These are phyloP conservation scores for Bombardia bombarda DNA, from an alignment of 495 filamentous ascomycete genomes.

Conservation along the genomic window DNA sequence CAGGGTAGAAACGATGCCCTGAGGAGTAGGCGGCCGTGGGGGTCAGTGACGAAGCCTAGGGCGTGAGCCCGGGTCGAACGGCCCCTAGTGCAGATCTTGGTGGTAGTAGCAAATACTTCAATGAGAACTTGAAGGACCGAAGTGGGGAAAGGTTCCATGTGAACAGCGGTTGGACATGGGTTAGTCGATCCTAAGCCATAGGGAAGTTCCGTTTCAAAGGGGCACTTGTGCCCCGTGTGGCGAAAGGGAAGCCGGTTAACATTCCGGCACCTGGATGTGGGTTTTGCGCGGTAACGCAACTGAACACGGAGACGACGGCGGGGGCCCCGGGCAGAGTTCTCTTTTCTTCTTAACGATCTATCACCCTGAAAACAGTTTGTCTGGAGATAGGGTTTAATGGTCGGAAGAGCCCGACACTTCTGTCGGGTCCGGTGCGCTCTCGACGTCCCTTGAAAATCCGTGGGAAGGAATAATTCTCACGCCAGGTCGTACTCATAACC, in stretches of 20 bases:
- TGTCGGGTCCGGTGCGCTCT: conserved; percentile 56
- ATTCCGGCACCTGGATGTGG: conserved; percentile 61
- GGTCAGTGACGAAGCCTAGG: conserved; percentile 49
- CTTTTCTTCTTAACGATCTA: conserved; percentile 59
- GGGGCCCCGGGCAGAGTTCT: conserved; percentile 58
- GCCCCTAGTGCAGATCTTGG: conserved; percentile 66
- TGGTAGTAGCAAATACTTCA: conserved; percentile 71
- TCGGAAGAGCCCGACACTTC: conserved; percentile 56
- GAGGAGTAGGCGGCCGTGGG: conserved; percentile 23
- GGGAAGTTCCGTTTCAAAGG: conserved; percentile 57
- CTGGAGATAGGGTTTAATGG: neutral
- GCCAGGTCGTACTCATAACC: conserved; percentile 62
- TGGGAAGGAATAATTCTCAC: conserved; percentile 59
- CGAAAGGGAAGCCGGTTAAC: conserved; percentile 66
- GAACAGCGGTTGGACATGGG: conserved; percentile 62
- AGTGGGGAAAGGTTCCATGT: conserved; percentile 64
- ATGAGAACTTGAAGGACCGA: conserved; percentile 67
- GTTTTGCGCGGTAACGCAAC: conserved; percentile 59
- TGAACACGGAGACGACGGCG: conserved; percentile 56
- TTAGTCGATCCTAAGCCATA: conserved; percentile 62
- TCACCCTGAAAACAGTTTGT: conserved; percentile 50
- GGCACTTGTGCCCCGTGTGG: conserved; percentile 48
- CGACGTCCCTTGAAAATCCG: conserved; percentile 64
- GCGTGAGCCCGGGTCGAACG: conserved; percentile 59
- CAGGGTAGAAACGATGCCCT: conserved; percentile 51